Percentiles rank a stretch among this genome's conserved stretches.
phyloP scores from a whole-genome alignment of 768 basidiomycete genomes.

The Leccinum fibrillosum region DNA sequence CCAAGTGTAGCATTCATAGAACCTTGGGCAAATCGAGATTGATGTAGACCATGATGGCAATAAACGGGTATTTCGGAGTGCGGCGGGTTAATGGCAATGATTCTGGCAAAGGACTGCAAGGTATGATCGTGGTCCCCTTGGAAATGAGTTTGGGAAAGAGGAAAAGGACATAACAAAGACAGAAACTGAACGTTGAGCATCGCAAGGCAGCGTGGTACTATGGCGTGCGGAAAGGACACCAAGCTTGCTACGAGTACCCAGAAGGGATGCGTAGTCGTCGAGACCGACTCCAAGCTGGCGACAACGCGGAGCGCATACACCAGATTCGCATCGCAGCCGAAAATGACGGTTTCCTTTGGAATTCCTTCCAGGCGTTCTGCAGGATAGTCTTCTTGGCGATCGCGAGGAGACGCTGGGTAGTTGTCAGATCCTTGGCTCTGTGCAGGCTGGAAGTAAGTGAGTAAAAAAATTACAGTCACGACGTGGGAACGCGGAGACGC shows the following conservation, averaged over 20 bases:
- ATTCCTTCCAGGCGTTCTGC: not conserved
- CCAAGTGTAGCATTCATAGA: not conserved
- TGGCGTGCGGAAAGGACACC: not conserved
- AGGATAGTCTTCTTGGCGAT: not conserved
- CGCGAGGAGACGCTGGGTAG: not conserved
- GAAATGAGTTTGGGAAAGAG: not conserved
- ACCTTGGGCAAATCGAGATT: not conserved
- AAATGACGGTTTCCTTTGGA: not conserved
- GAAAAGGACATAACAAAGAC: not conserved
- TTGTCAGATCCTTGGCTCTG: not conserved
- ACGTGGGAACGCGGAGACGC: not conserved
- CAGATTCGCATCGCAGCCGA: not conserved
- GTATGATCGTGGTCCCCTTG: not conserved
- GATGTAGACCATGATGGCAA: not conserved
- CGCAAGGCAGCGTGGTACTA: not conserved
- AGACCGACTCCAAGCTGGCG: not conserved
- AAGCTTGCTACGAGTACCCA: not conserved
- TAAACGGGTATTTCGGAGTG: not conserved
- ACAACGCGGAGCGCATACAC: not conserved
- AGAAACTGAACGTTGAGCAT: not conserved
- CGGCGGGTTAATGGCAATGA: not conserved
- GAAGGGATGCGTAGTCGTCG: not conserved
- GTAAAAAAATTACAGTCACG: not conserved
- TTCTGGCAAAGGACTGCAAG: not conserved
- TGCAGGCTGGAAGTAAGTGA: not conserved